Base-by-base conservation (phyloP, 805 yeast genomes). In the Ogataea ganodermae region DNA sequence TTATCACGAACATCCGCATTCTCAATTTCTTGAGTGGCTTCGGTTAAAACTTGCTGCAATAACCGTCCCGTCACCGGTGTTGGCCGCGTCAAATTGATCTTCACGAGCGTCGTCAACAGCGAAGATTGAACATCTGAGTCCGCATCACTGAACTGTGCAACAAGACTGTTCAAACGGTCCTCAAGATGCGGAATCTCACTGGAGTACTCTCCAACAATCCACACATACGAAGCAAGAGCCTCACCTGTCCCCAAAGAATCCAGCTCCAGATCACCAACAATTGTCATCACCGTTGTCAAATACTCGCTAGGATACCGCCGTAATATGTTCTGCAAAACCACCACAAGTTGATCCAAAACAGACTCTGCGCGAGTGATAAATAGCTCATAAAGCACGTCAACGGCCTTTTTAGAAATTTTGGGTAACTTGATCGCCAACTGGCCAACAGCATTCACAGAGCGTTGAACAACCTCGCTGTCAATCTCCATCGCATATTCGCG, bases 401-500 rank as follows among this genome's bases (percentile, higher is more conserved):
- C 72, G 2, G 88, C 76, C 56, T 78, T 82, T 37, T 77, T 71
- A 1, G 78, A 73, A 41, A 79, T 70, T 45, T 70, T 74, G 5
- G 78, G 72, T 14, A 83, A 66, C 59, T 83, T 82, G 51, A 86
- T 81, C 9, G 89, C 90, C 40, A 86, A 75, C 41, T 87, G 85
- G 0, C 89, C 85, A 52, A 86, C 76, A 7, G 87, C 86, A 48
- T 73, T 73, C 30, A 86, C 78, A 2, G 92, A 76, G 50, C 82
- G 76, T 35, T 75, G 63, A 13, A 86, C 95, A 54, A 90, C 81
- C 40, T 87, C 84, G 3, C 84, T 80, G 60, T 92, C 97, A 57
- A 89, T 81, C 61, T 88, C 96, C 84, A 83, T 81, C 4, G 92
- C 80, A 61, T 87, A 87, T 65, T 87, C 95, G 60, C 84, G 82